phyloP scores from a whole-genome alignment of 371 early-diverging fungal genomes.

The Mucor piriformis region DNA sequence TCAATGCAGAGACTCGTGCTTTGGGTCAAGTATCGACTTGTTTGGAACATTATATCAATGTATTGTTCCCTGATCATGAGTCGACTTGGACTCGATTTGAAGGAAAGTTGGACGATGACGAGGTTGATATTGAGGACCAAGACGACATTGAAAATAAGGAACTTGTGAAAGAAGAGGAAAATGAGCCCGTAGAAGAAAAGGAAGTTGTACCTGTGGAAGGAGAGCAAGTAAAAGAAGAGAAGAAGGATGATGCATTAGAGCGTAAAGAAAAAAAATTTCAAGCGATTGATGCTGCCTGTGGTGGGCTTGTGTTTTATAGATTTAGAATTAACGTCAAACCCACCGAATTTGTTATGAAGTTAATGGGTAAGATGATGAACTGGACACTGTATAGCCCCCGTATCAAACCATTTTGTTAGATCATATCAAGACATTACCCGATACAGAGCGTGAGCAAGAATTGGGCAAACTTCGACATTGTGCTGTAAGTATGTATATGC shows the following conservation, averaged over 20 bases:
- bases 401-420: slow-evolving; percentile 18
- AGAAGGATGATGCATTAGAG: slow-evolving; percentile 25
- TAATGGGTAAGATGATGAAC: slow-evolving; percentile 39
- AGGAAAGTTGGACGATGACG: slow-evolving; percentile 45
- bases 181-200: slow-evolving; percentile 36
- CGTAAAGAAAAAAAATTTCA: slow-evolving; percentile 51
- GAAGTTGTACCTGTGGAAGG: slow-evolving; percentile 25
- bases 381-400: not conserved
- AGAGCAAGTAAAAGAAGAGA: slow-evolving; percentile 25
- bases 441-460: slow-evolving; percentile 30
- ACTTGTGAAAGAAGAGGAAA: slow-evolving; percentile 20
- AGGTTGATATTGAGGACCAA: slow-evolving; percentile 27
- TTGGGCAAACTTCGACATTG: slow-evolving; percentile 34
- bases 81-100: slow-evolving; percentile 49
- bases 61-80: slow-evolving; percentile 46
- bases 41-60: slow-evolving; percentile 38
- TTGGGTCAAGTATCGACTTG: slow-evolving; percentile 56
- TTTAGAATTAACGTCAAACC: slow-evolving; percentile 56
- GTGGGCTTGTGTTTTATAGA: slow-evolving; percentile 55
- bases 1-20: slow-evolving; percentile 57
- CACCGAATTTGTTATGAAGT: slow-evolving; percentile 38
- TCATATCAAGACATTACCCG: slow-evolving; percentile 27
- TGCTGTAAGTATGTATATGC: slow-evolving; percentile 41
- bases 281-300: slow-evolving; percentile 59
- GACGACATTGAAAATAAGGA: not conserved